These are phyloP conservation scores for Rhododendron henanense DNA, from an alignment of 148 eudicot species.

Conservation along the genomic window DNA sequence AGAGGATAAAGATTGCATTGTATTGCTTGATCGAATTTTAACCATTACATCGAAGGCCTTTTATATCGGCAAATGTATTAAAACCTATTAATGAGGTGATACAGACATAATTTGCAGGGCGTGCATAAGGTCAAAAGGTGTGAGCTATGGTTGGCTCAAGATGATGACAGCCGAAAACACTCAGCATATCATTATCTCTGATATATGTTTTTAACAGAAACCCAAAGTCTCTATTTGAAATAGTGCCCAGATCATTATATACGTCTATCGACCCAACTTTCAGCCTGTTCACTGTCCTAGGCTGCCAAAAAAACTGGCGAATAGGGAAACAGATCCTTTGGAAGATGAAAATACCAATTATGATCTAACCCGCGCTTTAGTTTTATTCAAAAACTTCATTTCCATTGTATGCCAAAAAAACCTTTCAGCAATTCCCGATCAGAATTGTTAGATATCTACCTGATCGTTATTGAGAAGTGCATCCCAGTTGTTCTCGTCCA, in stretches of 20 bases:
- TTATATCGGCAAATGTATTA: background rate
- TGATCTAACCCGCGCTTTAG: background rate
- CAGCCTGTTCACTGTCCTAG: background rate
- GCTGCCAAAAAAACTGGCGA: background rate
- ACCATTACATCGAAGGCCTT: background rate
- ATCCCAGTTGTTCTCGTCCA: constrained; percentile 68
- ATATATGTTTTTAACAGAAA: background rate
- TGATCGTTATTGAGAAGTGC: constrained; percentile 76
- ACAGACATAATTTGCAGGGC: background rate
- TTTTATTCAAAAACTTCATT: background rate
- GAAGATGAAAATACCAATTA: background rate
- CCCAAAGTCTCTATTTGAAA: background rate
- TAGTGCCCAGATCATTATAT: background rate
- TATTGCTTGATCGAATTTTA: background rate
- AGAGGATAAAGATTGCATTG: background rate
- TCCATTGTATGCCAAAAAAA: background rate
- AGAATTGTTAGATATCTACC: constrained; percentile 28
- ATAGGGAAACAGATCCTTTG: background rate
- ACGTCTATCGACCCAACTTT: background rate
- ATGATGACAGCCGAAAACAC: background rate
- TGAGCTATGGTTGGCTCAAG: background rate
- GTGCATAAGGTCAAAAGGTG: background rate
- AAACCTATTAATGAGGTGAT: background rate
- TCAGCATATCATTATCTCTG: background rate
- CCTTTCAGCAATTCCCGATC: background rate